These are phyloP conservation scores for Wallacemonas sp. DNA, from an alignment of 208 protist species.

Conservation along the genomic window DNA sequence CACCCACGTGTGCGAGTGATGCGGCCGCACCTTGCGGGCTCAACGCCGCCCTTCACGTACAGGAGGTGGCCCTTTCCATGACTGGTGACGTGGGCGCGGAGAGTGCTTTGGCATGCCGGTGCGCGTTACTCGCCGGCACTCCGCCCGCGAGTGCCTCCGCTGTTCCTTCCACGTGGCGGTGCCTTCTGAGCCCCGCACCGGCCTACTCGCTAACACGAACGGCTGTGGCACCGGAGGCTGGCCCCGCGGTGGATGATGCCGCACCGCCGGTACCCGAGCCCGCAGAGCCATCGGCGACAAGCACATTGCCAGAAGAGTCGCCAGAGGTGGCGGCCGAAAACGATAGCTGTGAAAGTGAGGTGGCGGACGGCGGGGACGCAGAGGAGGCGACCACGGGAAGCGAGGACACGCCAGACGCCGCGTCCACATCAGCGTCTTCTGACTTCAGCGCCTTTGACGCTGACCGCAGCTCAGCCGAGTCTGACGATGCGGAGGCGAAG, in stretches of 20 bases:
- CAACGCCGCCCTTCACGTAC: not conserved
- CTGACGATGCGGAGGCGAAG: not conserved
- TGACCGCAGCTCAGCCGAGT: not conserved
- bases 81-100: not conserved
- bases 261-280: too few relatives aligned
- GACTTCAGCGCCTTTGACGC: slow-evolving; percentile 5
- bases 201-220: not conserved
- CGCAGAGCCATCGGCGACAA: too few relatives aligned
- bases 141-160: not conserved
- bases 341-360: too few relatives aligned
- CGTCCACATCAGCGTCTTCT: not conserved
- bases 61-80: not conserved
- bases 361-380: not conserved
- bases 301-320: too few relatives aligned
- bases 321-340: too few relatives aligned
- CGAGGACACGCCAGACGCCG: not conserved
- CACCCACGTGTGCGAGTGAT: not conserved
- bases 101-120: not conserved
- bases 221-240: not conserved
- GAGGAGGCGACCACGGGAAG: not conserved
- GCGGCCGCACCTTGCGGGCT: not conserved
- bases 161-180: not conserved
- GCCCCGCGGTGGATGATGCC: too few relatives aligned
- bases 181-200: not conserved
- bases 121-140: not conserved